These are phyloP conservation scores for Boletus vermiculosoides DNA, from an alignment of 768 basidiomycete species.

Conservation along the genomic window DNA sequence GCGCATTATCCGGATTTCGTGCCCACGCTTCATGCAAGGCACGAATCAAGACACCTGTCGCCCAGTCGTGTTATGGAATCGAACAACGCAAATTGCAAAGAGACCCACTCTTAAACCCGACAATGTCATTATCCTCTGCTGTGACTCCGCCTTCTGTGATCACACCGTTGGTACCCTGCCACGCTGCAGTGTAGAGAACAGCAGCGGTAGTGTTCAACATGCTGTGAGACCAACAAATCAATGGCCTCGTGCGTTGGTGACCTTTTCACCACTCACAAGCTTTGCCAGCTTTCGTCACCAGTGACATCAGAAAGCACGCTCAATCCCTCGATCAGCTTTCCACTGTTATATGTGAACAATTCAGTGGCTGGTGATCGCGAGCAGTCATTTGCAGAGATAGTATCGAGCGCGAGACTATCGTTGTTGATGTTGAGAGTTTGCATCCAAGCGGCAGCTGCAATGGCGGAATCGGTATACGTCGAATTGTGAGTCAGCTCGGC, in stretches of 20 bases:
- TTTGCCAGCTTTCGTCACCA: constrained; percentile 41
- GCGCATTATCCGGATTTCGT: constrained; percentile 37
- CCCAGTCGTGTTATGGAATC: not conserved
- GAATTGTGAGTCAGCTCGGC: constrained; percentile 44
- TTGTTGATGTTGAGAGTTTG: constrained; percentile 43
- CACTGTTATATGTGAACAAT: constrained; percentile 55
- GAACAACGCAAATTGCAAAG: not conserved
- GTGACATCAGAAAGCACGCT: constrained; percentile 45
- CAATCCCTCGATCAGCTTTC: constrained; percentile 54
- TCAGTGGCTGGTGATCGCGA: constrained; percentile 43
- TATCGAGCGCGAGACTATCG: constrained; percentile 45
- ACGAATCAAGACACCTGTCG: constrained; percentile 44
- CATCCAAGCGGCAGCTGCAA: constrained; percentile 49
- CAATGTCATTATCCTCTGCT: constrained; percentile 42
- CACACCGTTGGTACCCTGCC: constrained; percentile 50
- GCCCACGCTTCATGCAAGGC: constrained; percentile 46
- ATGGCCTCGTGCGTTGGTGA: not conserved
- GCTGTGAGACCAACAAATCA: constrained; percentile 22
- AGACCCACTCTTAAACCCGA: constrained; percentile 50
- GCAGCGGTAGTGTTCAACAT: constrained; percentile 39
- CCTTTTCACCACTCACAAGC: constrained; percentile 33
- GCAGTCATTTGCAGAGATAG: constrained; percentile 47
- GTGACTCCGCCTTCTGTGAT: constrained; percentile 51
- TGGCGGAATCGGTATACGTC: constrained; percentile 47
- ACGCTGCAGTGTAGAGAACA: constrained; percentile 42